Evolutionary conservation across 306 rosid species (phyloP), one percentile per base, ranked within the genome.

Genomic region (Cicer yamashitae): DNA sequence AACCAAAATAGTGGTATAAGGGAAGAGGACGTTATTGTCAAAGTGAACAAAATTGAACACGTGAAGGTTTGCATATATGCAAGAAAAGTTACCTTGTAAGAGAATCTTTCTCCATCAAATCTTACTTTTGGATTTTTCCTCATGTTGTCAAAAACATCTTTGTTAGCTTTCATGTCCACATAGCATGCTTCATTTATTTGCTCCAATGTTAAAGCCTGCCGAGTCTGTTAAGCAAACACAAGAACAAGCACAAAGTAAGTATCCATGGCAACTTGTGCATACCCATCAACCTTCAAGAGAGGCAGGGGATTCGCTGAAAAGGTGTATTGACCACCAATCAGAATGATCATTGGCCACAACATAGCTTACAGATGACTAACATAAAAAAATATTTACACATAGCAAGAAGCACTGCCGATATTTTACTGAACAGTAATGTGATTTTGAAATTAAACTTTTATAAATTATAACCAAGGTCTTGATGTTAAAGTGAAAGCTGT

Each of bases 101-200:
- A 86, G 79, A 92, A 96, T 68, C 87, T 88, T 54, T 78, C 90
- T 82, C 98, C 98, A 39, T 96, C 99, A 79, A 83, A 90, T 77
- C 79, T 81, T 14, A 96, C 90, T 89, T 96, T 96, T n/a, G 86
- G 98, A 73, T 92, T 92, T 79, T 96, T 89, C 85, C 93, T 86
- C 88, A 96, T 77, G 82, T 88, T 96, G 14, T 96, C 97, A 76
- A 85, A 96, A 74, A 96, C 99, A 77, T 88, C 90, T 70, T 88
- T 96, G 85, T 96, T 96, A 52, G 96, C 85, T 34, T 82, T 90
- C 79, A 81, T 78, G 84, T 96, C 96, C 50, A 96, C 99, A 74
- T 90, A 89, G 70, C 96, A 90, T 2, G 84, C 82, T 79, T 90
- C 89, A 82, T 92, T 96, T 77, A 96, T 96, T 79, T 85, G 98